Conservation (phyloP, 1,284 basidiomycete genomes). For the Xanthoconium separans region DNA sequence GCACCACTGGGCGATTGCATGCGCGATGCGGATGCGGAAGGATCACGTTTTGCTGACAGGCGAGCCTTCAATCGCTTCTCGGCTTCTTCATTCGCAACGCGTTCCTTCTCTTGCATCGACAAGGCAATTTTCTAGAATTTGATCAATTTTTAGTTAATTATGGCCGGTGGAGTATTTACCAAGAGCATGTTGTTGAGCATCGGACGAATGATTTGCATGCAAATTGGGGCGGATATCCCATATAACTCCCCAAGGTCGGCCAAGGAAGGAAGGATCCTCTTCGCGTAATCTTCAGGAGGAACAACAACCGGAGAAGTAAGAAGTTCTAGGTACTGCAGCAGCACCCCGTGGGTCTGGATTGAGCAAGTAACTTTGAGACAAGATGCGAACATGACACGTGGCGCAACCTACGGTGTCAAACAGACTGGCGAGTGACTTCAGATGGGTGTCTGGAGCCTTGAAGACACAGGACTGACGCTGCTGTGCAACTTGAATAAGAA, state of each 20-base stretch:
- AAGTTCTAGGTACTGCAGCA: conserved; percentile 75
- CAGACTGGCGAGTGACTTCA: conserved; percentile 83
- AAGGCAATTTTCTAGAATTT: conserved; percentile 51
- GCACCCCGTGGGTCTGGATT: conserved; percentile 69
- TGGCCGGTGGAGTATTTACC: conserved; percentile 39
- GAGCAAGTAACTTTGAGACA: conserved; percentile 18
- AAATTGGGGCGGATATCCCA: conserved; percentile 78
- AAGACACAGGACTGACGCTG: conserved; percentile 82
- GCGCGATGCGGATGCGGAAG: conserved; percentile 52
- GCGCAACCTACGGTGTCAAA: conserved; percentile 75
- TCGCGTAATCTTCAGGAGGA: conserved; percentile 59
- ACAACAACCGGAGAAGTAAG: conserved; percentile 64
- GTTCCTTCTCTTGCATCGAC: conserved; percentile 62
- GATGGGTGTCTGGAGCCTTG: conserved; percentile 65
- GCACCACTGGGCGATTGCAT: conserved; percentile 58
- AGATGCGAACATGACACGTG: conserved; percentile 18
- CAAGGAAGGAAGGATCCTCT: conserved; percentile 68
- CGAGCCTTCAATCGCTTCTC: conserved; percentile 77
- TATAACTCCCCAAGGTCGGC: conserved; percentile 70
- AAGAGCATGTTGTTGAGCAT: conserved; percentile 66
- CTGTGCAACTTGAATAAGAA: conserved; percentile 87
- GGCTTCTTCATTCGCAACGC: conserved; percentile 64
- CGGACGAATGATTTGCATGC: conserved; percentile 90
- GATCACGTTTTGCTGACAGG: conserved; percentile 72
- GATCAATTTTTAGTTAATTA: conserved; percentile 11